Evolutionary conservation across 2,329 filamentous ascomycete species (phyloP), one percentile per base, ranked within the genome.

Genomic region (Penicillium sp.): DNA sequence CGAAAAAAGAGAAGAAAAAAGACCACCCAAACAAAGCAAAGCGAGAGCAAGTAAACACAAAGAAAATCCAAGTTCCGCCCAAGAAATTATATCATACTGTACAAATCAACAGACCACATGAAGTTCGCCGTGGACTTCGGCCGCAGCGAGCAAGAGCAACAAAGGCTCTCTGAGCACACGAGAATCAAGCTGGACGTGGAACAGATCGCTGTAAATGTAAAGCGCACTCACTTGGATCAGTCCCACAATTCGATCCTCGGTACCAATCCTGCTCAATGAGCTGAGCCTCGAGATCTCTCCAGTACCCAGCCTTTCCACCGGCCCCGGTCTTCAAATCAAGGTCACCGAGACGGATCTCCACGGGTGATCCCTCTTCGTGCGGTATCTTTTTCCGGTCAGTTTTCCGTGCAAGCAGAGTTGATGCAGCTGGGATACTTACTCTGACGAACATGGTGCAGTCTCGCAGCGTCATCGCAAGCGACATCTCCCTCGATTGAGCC

Each of bases 371-470:
- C 32, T 71, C 70, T 43, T 72, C 67, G 11, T 50, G 61, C 34
- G 72, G 68, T 38, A 75, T 72, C 75, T 77, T 13, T 47, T 14
- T 9, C 42, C 32, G 46, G 40, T 55, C 36, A 57, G 46, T 18
- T n/a, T 36, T 4, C 5, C 6, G 24, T 27, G 24, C 8, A 4
- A 27, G 2, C 24, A 6, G 5, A 27, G 5, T 27, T 6, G 24
- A 6, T 27, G 24, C 8, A 27, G 24, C 24, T 4, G 32, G 38
- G 7, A 18, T 47, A 58, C 68, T 47, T 66, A 91, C 81, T 64
- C 84, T 83, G 39, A 91, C 77, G 66, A 88, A 92, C 63, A 90
- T 83, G 3, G 88, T 90, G 70, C 90, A 92, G 75, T 94, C 90
- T 47, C 90, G 79, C 60, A 94, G 71, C 3, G 90, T 92, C 90